Conservation (phyloP, 1,284 basidiomycete genomes). For the Rhizoctonia solani region DNA sequence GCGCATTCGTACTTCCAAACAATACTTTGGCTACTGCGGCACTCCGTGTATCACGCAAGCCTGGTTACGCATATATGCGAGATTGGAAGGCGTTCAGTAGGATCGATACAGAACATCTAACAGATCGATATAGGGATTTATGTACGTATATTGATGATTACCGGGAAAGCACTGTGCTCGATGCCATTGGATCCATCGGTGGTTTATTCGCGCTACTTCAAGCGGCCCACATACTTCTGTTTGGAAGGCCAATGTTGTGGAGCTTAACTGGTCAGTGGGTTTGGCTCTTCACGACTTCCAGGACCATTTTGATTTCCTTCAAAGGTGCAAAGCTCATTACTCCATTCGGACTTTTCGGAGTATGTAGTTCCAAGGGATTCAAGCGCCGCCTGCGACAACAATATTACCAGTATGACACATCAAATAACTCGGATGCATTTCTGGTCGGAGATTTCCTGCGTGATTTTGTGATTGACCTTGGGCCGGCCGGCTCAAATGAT, state of each 20-base stretch:
- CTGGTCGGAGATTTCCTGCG: neutral
- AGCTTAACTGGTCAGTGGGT: neutral
- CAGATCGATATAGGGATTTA: too few species aligned
- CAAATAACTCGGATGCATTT: neutral
- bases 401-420: neutral
- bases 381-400: neutral
- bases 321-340: neutral
- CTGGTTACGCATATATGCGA: neutral
- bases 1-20: neutral
- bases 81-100: neutral
- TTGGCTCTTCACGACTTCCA: neutral
- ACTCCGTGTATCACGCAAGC: neutral
- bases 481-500: too few species aligned
- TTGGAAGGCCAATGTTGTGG: conserved; percentile 10
- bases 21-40: neutral
- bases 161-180: neutral
- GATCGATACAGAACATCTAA: neutral
- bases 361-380: neutral
- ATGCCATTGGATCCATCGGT: neutral
- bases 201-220: neutral
- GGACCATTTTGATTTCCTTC: neutral
- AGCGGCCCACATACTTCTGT: neutral
- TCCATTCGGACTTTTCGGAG: neutral
- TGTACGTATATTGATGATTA: neutral
- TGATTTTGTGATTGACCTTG: neutral